Evolutionary conservation across 2,329 filamentous ascomycete genomes (phyloP), one percentile per base, ranked within the genome.

Genomic region (Talaromyces sp.): DNA sequence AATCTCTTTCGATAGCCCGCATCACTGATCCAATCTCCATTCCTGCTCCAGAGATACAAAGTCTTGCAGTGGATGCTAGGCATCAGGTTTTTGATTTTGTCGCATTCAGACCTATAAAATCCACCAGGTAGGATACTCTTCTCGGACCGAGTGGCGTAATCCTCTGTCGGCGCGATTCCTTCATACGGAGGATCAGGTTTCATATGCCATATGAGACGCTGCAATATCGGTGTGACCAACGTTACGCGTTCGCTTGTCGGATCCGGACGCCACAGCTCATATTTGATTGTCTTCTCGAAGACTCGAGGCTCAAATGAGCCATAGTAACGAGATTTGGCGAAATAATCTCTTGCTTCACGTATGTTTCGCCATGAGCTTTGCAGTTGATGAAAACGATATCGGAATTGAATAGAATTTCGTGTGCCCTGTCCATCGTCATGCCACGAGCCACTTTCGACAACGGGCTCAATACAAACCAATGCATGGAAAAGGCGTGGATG

Each of bases 401-500:
- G 41, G 46, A 52, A 57, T 10, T 52, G 36, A 21, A 28, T 28
- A 5, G 46, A 51, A 11, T 8, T 7, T 19, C 45, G 37, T 7
- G 36, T 31, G 11, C 11, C 53, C 41, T 31, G 15, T 21, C 53
- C 43, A 4, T 50, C 33, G 28, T 51, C 55, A 37, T 57, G 55
- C 55, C 55, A 57, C 40, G 45, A 52, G 22, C 55, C 55, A 36
- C 53, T 57, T 25, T 57, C 55, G 15, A 57, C 28, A 9, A 57
- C 43, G 21, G 55, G 46, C 37, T 57, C 55, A 15, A 57, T 57
- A 17, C 55, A 57, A 2, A 57, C 37, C 8, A 57, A 22, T 5
- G 55, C 55, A 15, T 57, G 46, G 46, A 57, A 57, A 4, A 57
- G 37, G 11, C 55, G 45, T 9, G 55, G 55, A 57, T 57, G 55